Evolutionary conservation across 2,329 filamentous ascomycete species (phyloP).

Genomic region (Fusarium sp.): DNA sequence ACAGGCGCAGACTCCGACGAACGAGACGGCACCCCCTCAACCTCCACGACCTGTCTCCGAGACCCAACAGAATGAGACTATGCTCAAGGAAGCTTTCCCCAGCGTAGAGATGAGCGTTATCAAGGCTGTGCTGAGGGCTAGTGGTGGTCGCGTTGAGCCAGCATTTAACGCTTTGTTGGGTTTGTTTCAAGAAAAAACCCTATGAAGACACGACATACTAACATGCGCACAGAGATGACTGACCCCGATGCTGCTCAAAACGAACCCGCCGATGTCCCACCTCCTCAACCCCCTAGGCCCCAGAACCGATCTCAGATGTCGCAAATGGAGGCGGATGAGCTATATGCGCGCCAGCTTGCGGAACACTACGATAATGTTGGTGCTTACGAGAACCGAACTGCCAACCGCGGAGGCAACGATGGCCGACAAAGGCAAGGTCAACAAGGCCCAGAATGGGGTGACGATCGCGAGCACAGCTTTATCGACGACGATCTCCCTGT

Average conservation of each 20-base stretch:
- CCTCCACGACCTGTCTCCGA: conserved; percentile 86
- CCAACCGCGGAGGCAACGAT: conserved; percentile 53
- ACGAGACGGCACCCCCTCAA: conserved; percentile 74
- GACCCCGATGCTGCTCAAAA: conserved; percentile 75
- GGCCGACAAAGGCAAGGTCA: conserved; percentile 55
- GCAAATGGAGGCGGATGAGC: conserved; percentile 90
- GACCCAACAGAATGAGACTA: conserved; percentile 85
- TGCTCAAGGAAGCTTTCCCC: conserved; percentile 93
- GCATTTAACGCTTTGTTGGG: conserved; percentile 95
- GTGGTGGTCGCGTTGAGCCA: conserved; percentile 86
- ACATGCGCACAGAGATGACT: conserved; percentile 71
- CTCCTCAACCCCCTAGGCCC: conserved; percentile 85
- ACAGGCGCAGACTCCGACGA: conserved; percentile 44
- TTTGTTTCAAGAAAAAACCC: conserved; percentile 50
- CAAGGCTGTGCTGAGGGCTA: conserved; percentile 88
- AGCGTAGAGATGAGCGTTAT: conserved; percentile 82
- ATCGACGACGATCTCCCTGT: conserved; percentile 95
- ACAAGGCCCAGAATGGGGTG: conserved; percentile 51
- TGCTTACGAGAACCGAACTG: conserved; percentile 67
- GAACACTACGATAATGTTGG: conserved; percentile 82
- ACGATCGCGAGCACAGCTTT: conserved; percentile 86
- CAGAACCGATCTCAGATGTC: conserved; percentile 71
- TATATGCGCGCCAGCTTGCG: conserved; percentile 90
- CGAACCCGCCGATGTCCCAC: conserved; percentile 66
- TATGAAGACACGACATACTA: conserved; percentile 3